These are phyloP conservation scores for Neonectria neomacrospora DNA, from an alignment of 2,329 filamentous ascomycete genomes.

Conservation along the genomic window DNA sequence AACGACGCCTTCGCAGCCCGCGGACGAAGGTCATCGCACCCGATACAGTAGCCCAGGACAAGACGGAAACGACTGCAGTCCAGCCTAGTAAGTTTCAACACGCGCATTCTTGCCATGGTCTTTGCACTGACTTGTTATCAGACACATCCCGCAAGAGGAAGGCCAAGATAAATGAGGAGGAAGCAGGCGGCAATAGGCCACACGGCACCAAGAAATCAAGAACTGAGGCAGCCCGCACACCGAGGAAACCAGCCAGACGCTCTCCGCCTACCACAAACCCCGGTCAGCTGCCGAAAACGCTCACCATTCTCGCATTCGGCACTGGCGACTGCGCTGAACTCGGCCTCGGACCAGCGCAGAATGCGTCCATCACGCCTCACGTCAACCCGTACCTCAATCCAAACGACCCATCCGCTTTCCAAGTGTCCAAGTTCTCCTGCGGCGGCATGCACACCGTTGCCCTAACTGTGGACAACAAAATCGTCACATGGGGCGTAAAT, in stretches of 20 bases:
- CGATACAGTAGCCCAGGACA: not conserved
- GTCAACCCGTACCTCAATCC: conserved; percentile 37
- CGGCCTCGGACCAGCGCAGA: conserved; percentile 23
- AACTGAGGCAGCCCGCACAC: not conserved
- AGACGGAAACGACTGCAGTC: not conserved
- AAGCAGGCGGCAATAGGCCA: not conserved
- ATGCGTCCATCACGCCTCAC: not conserved
- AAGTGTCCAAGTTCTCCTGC: conserved; percentile 72
- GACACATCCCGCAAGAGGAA: not conserved
- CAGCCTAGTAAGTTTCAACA: not conserved
- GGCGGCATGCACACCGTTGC: conserved; percentile 82
- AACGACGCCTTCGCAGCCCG: not conserved
- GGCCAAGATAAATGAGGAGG: not conserved
- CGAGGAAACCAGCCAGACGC: not conserved
- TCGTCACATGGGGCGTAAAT: conserved; percentile 85
- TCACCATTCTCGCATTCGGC: conserved; percentile 22
- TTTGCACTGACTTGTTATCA: not conserved
- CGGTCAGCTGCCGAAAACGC: not conserved
- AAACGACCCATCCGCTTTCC: conserved; percentile 16
- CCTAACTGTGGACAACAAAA: conserved; percentile 78
- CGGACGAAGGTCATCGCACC: not conserved
- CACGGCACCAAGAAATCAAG: not conserved
- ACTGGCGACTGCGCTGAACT: conserved; percentile 26
- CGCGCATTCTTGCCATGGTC: not conserved
- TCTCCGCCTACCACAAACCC: not conserved